Percentiles rank a stretch among this genome's conserved stretches.
phyloP scores from a whole-genome alignment of 2,329 filamentous ascomycete genomes.

The Fusarium coicis region DNA sequence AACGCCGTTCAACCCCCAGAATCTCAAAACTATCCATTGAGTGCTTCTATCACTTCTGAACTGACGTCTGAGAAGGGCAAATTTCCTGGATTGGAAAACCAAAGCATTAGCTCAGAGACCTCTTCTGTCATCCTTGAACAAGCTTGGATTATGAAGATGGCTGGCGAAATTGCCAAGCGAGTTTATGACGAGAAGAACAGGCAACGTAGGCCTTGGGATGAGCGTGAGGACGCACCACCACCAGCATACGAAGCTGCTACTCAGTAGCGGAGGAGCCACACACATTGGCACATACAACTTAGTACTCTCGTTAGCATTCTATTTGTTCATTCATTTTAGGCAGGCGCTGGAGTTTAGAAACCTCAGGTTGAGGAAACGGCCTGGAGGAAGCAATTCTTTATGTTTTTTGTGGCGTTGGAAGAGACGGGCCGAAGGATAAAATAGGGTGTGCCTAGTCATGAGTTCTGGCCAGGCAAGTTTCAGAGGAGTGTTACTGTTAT shows the following conservation, averaged over 20 bases:
- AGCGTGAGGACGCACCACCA: slow-evolving; percentile 67
- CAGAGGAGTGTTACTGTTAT: slow-evolving; percentile 21
- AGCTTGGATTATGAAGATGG: slow-evolving; percentile 93
- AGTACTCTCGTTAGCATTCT: slow-evolving; percentile 35
- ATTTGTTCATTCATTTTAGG: slow-evolving; percentile 27
- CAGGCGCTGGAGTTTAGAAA: slow-evolving; percentile 39
- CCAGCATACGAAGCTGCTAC: slow-evolving; percentile 68
- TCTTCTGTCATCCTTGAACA: slow-evolving; percentile 76
- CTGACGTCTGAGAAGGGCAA: slow-evolving; percentile 46
- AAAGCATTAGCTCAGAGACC: slow-evolving; percentile 55
- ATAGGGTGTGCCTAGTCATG: slow-evolving; percentile 35
- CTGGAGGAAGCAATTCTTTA: slow-evolving; percentile 23
- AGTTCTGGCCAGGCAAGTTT: slow-evolving; percentile 28
- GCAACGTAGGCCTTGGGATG: slow-evolving; percentile 53
- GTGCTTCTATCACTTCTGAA: slow-evolving; percentile 30
- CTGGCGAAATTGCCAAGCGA: slow-evolving; percentile 86
- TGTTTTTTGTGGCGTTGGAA: slow-evolving; percentile 36
- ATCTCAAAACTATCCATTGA: slow-evolving; percentile 25
- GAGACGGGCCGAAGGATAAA: slow-evolving; percentile 30
- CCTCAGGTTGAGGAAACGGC: slow-evolving; percentile 22
- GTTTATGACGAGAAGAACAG: slow-evolving; percentile 86
- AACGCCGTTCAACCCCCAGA: slow-evolving; percentile 33
- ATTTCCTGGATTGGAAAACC: slow-evolving; percentile 47
- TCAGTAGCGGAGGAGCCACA: slow-evolving; percentile 47
- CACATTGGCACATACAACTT: slow-evolving; percentile 27